Base-by-base conservation (phyloP, 169 alveolate genomes). In the Plasmodium reichenowi region DNA sequence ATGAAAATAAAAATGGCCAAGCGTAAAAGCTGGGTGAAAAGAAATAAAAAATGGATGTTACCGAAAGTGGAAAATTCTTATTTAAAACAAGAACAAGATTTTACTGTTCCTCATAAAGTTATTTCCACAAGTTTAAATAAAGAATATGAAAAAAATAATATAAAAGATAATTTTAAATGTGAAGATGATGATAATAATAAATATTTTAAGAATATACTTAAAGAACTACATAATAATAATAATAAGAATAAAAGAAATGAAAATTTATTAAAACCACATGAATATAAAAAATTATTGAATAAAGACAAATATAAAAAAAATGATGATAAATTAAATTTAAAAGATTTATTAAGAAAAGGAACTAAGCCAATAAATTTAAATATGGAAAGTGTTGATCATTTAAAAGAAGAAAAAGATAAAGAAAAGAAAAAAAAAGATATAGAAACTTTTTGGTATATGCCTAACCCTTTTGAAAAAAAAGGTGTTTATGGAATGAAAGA, bases 401-500 rank as follows among this genome's bases (percentile, higher is more conserved):
- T 67, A 43, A 47, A 67, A 29, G 90, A 80, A 4, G 90, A 80
- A 22, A 32, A 32, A 32, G 88, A 76, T n/a, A 80, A 80, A 60
- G 68, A 78, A 78, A 78, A 52, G 15, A 80, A 80, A 60, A 80
- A 80, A 66, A 59, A 80, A n/a, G 90, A 80, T 67, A 50, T 80
- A 60, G 58, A 80, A 64, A 80, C 90, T 32, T 80, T 80, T 80
- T 80, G 90, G 90, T 80, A 80, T 67, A 66, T 80, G 80, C 90
- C 90, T 12, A 80, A 59, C 56, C 90, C 90, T 13, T 80, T 80
- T 80, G 90, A 80, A 80, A 80, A 80, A 62, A 80, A 80, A 80
- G 90, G 90, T 12, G 80, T 80, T 15, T 80, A 80, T 67, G 90
- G 90, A 47, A 80, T 80, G 90, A 80, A 80, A 38, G 90, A 80